phyloP scores from a whole-genome alignment of 768 basidiomycete species.

The Xerocomellus amylosporus region DNA sequence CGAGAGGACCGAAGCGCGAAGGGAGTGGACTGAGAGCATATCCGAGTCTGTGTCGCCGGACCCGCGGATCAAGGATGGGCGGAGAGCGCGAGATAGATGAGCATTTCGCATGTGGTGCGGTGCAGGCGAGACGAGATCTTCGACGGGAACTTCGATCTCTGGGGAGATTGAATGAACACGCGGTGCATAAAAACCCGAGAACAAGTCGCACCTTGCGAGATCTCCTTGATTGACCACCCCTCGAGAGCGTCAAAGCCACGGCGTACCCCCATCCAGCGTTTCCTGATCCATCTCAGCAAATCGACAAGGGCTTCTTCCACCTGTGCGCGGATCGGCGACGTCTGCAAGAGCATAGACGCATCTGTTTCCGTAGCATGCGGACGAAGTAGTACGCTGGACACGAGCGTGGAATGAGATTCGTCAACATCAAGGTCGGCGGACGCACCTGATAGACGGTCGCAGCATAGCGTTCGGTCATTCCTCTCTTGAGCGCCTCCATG shows the following conservation, averaged over 20 bases:
- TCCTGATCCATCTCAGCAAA: conserved; percentile 60
- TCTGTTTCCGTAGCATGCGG: conserved; percentile 58
- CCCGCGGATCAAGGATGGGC: too few relatives aligned
- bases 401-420: conserved; percentile 42
- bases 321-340: conserved; percentile 66
- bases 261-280: conserved; percentile 72
- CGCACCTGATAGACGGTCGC: conserved; percentile 73
- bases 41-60: too few relatives aligned
- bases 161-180: neutral
- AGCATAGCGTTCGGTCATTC: conserved; percentile 64
- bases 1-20: too few relatives aligned
- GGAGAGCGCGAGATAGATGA: too few relatives aligned
- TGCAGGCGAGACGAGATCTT: conserved; percentile 61
- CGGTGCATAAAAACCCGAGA: neutral
- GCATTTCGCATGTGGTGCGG: conserved; percentile 29
- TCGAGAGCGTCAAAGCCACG: conserved; percentile 85
- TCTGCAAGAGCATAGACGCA: conserved; percentile 62
- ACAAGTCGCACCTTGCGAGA: conserved; percentile 38
- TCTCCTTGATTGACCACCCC: conserved; percentile 85
- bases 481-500: conserved; percentile 62
- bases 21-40: too few relatives aligned
- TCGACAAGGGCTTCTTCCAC: conserved; percentile 64
- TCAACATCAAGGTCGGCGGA: neutral
- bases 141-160: conserved; percentile 80
- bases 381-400: conserved; percentile 68